Evolutionary conservation across 371 early-diverging fungal species (phyloP), one percentile per base, ranked within the genome.

Genomic region (Fennellomyces sp.): DNA sequence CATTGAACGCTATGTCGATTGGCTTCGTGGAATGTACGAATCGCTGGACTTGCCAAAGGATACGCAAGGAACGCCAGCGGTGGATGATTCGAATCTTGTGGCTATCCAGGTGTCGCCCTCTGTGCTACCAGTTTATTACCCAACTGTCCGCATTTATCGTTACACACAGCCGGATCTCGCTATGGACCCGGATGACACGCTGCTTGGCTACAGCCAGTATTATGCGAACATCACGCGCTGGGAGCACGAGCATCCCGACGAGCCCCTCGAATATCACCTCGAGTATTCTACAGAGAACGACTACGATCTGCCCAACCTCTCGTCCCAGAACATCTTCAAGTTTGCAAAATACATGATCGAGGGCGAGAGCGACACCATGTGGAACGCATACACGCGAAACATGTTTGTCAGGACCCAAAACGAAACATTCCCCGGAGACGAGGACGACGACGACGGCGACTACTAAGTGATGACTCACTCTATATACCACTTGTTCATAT

Each of bases 61-160:
- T 25, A 35, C 35, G 4, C 39, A 33, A 26, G 36, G 39, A 25
- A 19, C 26, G 19, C 55, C 55, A 27, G 5, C 38, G 12, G 39
- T 5, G 8, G n/a, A 21, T n/a, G 36, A 47, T 7, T 10, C 39
- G 26, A 69, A 78, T 19, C 67, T 81, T 36, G 79, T 76, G 2
- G 82, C 88, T 1, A 69, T 88, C 23, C 76, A 83, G n/a, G 82
- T 90, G 0, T 69, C 85, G 8, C 94, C 93, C 0, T 85, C 91
- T 26, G 81, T 94, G 25, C 75, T 93, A 36, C 93, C 92, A 0
- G 82, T 78, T n/a, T 88, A 85, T 72, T 76, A 86, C 59, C 94
- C 94, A 27, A 71, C 85, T 2, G 75, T 91, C 45, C 86, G 93
- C 21, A 82, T 93, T 11, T 83, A 87, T 65, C 67, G 76, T 57